Evolutionary conservation across 1,139 yeast genomes (phyloP).

Genomic region (Hansenula anomala): DNA sequence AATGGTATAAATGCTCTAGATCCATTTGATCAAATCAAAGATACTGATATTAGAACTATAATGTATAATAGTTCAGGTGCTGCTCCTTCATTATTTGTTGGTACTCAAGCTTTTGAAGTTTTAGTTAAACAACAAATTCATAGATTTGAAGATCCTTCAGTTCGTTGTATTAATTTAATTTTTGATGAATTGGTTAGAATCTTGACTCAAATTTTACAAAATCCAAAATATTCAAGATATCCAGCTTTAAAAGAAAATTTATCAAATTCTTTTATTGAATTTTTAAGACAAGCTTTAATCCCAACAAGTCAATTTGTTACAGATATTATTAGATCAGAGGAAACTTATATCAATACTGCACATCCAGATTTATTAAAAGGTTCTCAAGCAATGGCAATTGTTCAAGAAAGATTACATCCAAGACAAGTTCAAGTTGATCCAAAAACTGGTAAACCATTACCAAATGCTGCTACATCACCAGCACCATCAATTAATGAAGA

Average conservation of each 20-base stretch:
- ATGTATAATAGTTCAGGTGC: conserved; percentile 97
- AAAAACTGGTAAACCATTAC: conserved; percentile 80
- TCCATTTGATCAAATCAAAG: conserved; percentile 96
- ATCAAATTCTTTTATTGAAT: conserved; percentile 73
- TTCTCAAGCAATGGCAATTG: conserved; percentile 91
- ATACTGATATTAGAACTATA: conserved; percentile 95
- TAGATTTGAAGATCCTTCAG: conserved; percentile 91
- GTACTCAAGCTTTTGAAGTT: conserved; percentile 96
- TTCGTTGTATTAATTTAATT: conserved; percentile 84
- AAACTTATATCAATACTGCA: conserved; percentile 93
- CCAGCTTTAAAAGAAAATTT: conserved; percentile 88
- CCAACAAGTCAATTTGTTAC: conserved; percentile 85
- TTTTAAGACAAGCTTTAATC: conserved; percentile 68
- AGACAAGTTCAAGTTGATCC: conserved; percentile 85
- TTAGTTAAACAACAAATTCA: conserved; percentile 92
- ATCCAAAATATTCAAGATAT: conserved; percentile 80
- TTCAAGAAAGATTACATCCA: conserved; percentile 87
- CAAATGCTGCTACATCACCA: conserved; percentile 28
- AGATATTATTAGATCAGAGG: conserved; percentile 82
- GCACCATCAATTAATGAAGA: conserved; percentile 31
- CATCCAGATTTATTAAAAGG: conserved; percentile 97
- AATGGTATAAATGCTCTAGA: conserved; percentile 91
- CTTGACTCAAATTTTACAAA: conserved; percentile 75
- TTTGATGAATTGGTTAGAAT: conserved; percentile 94
- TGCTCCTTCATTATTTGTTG: conserved; percentile 96